Evolutionary conservation across 805 yeast genomes (phyloP).

Genomic region (Lipomyces starkeyi): DNA sequence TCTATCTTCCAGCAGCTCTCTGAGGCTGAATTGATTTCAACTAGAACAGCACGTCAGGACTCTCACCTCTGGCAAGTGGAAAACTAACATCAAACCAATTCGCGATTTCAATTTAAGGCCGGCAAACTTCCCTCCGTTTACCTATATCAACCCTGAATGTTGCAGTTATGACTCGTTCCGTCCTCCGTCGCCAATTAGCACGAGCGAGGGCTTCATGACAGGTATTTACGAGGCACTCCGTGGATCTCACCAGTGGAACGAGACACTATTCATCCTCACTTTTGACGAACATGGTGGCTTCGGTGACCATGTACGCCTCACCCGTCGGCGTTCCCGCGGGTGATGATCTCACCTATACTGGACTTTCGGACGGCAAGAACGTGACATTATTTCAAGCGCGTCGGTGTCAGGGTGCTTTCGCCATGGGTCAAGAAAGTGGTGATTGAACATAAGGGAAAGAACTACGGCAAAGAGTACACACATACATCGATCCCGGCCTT

Average conservation of each 20-base stretch:
- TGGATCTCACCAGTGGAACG: conserved; percentile 14
- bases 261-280: conserved; percentile 12
- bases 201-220: conserved; percentile 10
- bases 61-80: background rate
- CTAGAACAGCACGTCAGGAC: too few relatives aligned
- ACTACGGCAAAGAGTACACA: conserved; percentile 5
- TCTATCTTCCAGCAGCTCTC: conserved; percentile 11
- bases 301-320: conserved; percentile 13
- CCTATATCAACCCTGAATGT: conserved; percentile 15
- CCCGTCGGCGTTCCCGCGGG: conserved; percentile 13
- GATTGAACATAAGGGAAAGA: conserved; percentile 6
- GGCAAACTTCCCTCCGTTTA: conserved; percentile 15
- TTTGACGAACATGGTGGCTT: conserved; percentile 19
- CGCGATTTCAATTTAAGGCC: background rate
- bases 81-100: conserved; percentile 3
- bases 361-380: conserved; percentile 7
- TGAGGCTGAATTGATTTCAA: conserved; percentile 1
- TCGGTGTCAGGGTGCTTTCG: conserved; percentile 12
- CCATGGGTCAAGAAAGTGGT: conserved; percentile 11
- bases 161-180: conserved; percentile 9
- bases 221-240: conserved; percentile 15
- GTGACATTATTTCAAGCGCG: conserved; percentile 15
- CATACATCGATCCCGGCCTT: conserved; percentile 13
- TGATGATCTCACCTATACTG: conserved; percentile 9
- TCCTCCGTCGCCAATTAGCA: conserved; percentile 8